phyloP scores from a whole-genome alignment of 1,284 basidiomycete species.

The Chondrostereum purpureum region DNA sequence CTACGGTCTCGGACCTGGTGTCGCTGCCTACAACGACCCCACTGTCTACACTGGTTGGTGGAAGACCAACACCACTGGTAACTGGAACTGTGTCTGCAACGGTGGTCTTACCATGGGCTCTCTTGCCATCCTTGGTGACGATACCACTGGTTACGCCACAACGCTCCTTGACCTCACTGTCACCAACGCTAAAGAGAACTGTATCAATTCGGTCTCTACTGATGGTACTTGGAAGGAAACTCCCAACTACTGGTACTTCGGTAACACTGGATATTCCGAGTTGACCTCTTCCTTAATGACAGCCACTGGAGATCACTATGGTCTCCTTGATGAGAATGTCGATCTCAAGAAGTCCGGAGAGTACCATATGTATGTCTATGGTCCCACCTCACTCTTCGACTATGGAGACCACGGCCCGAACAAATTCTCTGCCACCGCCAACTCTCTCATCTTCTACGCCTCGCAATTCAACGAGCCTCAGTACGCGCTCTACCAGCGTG shows the following conservation, averaged over 20 bases:
- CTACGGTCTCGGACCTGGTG: constrained; percentile 70
- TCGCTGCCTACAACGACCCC: constrained; percentile 40
- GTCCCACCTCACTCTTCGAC: constrained; percentile 84
- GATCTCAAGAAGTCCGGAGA: constrained; percentile 71
- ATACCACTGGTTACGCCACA: constrained; percentile 68
- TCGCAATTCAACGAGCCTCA: constrained; percentile 62
- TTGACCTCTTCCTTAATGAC: constrained; percentile 78
- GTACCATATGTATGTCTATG: constrained; percentile 89
- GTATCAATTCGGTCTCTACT: constrained; percentile 53
- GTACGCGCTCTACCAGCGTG: constrained; percentile 88
- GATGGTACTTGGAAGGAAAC: constrained; percentile 97
- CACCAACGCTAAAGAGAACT: constrained; percentile 74
- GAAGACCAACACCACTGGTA: constrained; percentile 57
- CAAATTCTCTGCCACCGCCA: constrained; percentile 85
- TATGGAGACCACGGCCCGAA: constrained; percentile 95
- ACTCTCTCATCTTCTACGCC: constrained; percentile 69
- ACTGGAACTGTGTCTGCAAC: constrained; percentile 99
- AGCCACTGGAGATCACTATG: constrained; percentile 81
- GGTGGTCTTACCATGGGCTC: constrained; percentile 85
- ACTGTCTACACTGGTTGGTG: constrained; percentile 52
- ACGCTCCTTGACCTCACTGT: constrained; percentile 66
- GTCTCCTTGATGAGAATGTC: constrained; percentile 65
- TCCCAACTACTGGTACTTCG: constrained; percentile 95
- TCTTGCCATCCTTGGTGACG: constrained; percentile 85
- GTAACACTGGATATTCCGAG: constrained; percentile 87